Base-by-base conservation (phyloP, 495 filamentous ascomycete genomes). In the Parachaetomium inaequale region DNA sequence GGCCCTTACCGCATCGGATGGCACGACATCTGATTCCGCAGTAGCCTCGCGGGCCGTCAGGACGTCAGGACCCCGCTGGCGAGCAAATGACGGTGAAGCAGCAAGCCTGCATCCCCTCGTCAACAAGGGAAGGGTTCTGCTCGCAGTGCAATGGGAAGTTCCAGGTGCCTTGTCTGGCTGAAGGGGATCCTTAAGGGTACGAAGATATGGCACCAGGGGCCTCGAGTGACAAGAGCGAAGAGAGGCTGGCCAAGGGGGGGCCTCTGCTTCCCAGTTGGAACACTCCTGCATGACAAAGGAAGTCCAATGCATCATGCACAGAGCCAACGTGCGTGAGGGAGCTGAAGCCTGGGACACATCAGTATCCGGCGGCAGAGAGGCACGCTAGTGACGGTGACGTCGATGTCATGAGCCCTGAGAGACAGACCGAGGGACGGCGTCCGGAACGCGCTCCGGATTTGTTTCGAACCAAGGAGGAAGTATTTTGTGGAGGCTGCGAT, bases 1-100 rank as follows among this genome's bases (percentile, higher is more conserved):
- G 45, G 21, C 8, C 53, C 49, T 63, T 63, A 51, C 61, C 55
- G 47, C 55, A 28, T 63, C 53, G 25, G 25, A 53, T 15, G 36
- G 36, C 12, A 10, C 17, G 10, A 40, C 14, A 40, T 40, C 36
- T 17, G 8, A 40, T 15, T 40, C 17, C 12, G 36, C 14, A 17
- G 12, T 40, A 40, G 36, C 36, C 36, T 40, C 36, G 0, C 36
- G 2, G 36, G 36, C 31, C 8, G 31, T 40, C 14, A 17, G 14
- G 12, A 15, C 36, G 14, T 40, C 36, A 40, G 45, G n/a, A 7
- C 21, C 10, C 5, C 45, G 25, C 26, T 3, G 4, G 4, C 23
- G 15, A 31, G 23, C 43, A 63, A 63, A 54, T 59, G 55, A 52
- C 45, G 47, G 34, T 21, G 42, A 40, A 21, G 47, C 54, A 59